phyloP scores from a whole-genome alignment of 768 basidiomycete species.

The Amanita phalloides region DNA sequence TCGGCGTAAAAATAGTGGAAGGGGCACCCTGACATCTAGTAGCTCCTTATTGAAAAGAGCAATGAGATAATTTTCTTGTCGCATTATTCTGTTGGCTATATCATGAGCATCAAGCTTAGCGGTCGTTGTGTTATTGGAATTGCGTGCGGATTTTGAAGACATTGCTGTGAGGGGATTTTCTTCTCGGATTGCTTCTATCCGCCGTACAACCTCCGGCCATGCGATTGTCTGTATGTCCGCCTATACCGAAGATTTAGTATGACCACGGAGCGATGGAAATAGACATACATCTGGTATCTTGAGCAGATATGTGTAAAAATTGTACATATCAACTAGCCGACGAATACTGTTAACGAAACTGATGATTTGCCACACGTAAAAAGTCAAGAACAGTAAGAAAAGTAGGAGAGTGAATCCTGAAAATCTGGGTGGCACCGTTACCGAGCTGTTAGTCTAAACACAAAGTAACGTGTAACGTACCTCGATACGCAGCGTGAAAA shows the following conservation, averaged over 20 bases:
- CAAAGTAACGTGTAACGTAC: slow-evolving; percentile 30
- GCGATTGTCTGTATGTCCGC: slow-evolving; percentile 96
- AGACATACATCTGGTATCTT: slow-evolving; percentile 81
- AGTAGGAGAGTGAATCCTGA: slow-evolving; percentile 79
- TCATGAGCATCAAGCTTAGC: slow-evolving; percentile 96
- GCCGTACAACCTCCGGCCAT: slow-evolving; percentile 90
- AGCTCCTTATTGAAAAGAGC: slow-evolving; percentile 96
- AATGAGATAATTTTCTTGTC: slow-evolving; percentile 97
- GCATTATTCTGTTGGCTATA: slow-evolving; percentile 93
- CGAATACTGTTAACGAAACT: slow-evolving; percentile 66
- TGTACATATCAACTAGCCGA: slow-evolving; percentile 88
- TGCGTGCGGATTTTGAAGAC: slow-evolving; percentile 45
- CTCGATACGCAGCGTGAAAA: slow-evolving; percentile 76
- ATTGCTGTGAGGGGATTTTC: slow-evolving; percentile 89
- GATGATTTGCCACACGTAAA: slow-evolving; percentile 84
- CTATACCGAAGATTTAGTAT: slow-evolving; percentile 27
- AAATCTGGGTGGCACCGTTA: slow-evolving; percentile 36
- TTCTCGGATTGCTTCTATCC: slow-evolving; percentile 83
- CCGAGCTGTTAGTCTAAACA: slow-evolving; percentile 1
- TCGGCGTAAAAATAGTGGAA: slow-evolving; percentile 48
- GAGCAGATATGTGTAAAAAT: slow-evolving; percentile 90
- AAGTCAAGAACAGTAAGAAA: slow-evolving; percentile 74
- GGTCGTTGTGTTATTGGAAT: slow-evolving; percentile 50
- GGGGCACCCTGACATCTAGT: slow-evolving; percentile 76
- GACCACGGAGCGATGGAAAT: neutral